Evolutionary conservation across 345 rosid genomes (phyloP).

Genomic region (Rhodomyrtus tomentosa): DNA sequence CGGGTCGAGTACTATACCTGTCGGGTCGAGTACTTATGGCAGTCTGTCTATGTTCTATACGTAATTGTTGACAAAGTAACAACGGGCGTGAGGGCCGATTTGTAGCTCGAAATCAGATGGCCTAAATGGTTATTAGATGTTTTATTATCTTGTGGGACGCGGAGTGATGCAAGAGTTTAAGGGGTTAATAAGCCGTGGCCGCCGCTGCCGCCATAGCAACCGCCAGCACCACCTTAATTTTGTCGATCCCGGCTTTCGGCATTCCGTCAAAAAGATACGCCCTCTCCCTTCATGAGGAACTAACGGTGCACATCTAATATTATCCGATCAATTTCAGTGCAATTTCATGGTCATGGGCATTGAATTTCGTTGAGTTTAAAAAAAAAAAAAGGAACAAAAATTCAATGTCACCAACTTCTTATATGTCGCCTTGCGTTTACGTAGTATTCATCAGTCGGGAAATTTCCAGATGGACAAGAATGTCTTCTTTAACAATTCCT

Average conservation of each 20-base stretch:
- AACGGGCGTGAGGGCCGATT: too few relatives aligned
- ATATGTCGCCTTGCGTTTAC: background rate
- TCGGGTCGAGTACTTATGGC: background rate
- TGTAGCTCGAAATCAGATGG: background rate
- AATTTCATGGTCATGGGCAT: background rate
- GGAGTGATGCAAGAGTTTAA: background rate
- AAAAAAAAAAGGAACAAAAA: too few relatives aligned
- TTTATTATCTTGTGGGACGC: background rate
- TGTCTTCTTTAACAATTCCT: background rate
- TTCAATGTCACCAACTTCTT: background rate
- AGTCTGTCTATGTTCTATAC: background rate
- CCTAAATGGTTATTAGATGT: background rate
- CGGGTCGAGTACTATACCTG: background rate
- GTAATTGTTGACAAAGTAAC: background rate
- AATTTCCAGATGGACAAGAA: background rate
- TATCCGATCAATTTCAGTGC: background rate
- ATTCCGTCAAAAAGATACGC: background rate
- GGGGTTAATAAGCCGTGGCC: background rate
- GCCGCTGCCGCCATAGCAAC: background rate
- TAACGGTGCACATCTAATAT: background rate
- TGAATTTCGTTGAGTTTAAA: too few relatives aligned
- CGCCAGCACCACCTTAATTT: background rate
- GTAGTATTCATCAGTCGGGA: background rate
- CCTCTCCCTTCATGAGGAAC: background rate
- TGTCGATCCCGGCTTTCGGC: background rate